phyloP scores from a whole-genome alignment of 495 filamentous ascomycete species.

The Neurospora tetraspora region DNA sequence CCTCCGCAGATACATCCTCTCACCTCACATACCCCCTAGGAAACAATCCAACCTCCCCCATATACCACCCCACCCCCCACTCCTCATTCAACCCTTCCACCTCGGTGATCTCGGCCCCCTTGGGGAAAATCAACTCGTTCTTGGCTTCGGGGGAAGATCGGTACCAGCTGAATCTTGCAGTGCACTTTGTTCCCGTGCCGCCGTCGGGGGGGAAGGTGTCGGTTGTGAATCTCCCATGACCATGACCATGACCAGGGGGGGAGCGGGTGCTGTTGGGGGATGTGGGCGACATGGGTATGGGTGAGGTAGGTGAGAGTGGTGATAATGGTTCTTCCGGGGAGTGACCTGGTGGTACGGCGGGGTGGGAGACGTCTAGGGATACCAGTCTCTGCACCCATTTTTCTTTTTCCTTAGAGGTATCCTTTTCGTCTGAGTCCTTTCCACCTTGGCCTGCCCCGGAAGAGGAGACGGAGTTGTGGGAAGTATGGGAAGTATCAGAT shows the following conservation, averaged over 20 bases:
- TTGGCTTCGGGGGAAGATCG: conserved; percentile 41
- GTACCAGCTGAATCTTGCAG: conserved; percentile 64
- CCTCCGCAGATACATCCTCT: too few relatives aligned
- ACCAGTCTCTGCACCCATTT: conserved; percentile 17
- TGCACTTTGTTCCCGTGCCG: conserved; percentile 48
- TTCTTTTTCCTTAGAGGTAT: too few relatives aligned
- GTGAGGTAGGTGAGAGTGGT: not conserved
- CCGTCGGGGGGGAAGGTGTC: conserved; percentile 59
- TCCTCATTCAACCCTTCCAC: conserved; percentile 76
- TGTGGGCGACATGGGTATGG: too few relatives aligned
- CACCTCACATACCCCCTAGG: conserved; percentile 69
- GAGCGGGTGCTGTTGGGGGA: too few relatives aligned
- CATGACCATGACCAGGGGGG: too few relatives aligned
- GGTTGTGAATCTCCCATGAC: conserved; percentile 2
- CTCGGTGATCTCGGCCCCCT: conserved; percentile 70
- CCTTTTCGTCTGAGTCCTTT: too few relatives aligned
- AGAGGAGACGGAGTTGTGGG: too few relatives aligned
- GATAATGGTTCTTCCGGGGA: not conserved
- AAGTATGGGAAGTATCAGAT: rapidly evolving
- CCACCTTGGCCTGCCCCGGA: too few relatives aligned
- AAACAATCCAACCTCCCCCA: conserved; percentile 64
- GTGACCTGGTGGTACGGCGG: not conserved
- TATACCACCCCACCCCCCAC: conserved; percentile 77
- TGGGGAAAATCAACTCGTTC: conserved; percentile 77
- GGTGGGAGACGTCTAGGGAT: conserved; percentile 17